These are phyloP conservation scores for Candida tunisiensis DNA, from an alignment of 1,139 yeast genomes.

Conservation along the genomic window DNA sequence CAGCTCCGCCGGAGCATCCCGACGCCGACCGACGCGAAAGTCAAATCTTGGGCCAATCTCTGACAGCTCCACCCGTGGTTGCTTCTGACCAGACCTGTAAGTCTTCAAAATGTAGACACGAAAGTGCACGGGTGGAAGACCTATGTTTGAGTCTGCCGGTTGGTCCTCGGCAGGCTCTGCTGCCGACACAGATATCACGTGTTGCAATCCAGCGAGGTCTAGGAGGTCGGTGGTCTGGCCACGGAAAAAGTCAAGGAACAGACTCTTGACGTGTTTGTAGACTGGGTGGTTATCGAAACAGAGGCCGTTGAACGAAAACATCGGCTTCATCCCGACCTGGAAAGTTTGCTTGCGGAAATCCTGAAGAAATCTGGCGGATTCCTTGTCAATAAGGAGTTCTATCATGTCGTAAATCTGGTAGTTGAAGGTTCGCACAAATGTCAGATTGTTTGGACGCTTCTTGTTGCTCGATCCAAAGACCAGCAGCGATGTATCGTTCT, in stretches of 20 bases:
- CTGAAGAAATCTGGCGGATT: constrained; percentile 43
- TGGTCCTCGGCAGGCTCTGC: constrained; percentile 62
- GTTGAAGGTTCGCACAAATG: constrained; percentile 80
- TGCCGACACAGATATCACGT: constrained; percentile 69
- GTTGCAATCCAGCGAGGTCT: constrained; percentile 91
- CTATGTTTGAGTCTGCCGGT: too few relatives aligned
- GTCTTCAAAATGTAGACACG: constrained; percentile 83
- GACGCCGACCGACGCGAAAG: constrained; percentile 78
- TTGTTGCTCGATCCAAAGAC: constrained; percentile 76
- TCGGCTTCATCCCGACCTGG: constrained; percentile 81
- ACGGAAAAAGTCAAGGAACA: constrained; percentile 81
- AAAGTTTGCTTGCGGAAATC: constrained; percentile 70
- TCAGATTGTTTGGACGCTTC: constrained; percentile 84
- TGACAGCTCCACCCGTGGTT: constrained; percentile 86
- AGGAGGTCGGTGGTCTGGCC: constrained; percentile 69
- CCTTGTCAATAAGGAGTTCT: constrained; percentile 69
- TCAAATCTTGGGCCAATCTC: constrained; percentile 96
- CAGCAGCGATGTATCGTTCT: constrained; percentile 77
- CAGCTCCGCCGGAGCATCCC: constrained; percentile 72
- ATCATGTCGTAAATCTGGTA: constrained; percentile 87
- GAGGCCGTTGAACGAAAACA: constrained; percentile 88
- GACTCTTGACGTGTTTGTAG: constrained; percentile 69
- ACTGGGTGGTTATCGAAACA: constrained; percentile 83
- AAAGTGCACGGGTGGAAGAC: constrained; percentile 67
- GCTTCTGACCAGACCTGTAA: constrained; percentile 55